Conservation (phyloP, 1,284 basidiomycete genomes). For the Vanrija sp. region DNA sequence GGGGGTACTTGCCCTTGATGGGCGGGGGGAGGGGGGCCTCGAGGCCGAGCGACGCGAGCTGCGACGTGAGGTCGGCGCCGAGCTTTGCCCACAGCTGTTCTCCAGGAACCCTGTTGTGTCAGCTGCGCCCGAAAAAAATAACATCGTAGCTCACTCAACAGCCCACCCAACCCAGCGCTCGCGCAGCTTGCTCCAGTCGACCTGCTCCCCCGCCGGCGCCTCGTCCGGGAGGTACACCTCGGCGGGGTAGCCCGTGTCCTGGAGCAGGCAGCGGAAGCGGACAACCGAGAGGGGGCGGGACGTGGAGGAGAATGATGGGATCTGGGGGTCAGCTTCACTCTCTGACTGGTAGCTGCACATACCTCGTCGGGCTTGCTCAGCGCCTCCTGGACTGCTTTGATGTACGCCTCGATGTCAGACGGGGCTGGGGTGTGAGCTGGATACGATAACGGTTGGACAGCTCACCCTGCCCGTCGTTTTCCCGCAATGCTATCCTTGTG, state of each 20-base stretch:
- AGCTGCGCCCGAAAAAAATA: neutral
- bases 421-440: constrained; percentile 1
- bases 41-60: neutral
- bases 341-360: neutral
- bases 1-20: constrained; percentile 36
- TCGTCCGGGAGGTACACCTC: constrained; percentile 44
- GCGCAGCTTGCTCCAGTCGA: constrained; percentile 36
- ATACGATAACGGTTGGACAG: neutral
- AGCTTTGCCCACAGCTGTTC: constrained; percentile 32
- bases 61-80: neutral
- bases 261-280: constrained; percentile 44
- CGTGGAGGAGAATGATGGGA: constrained; percentile 20
- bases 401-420: constrained; percentile 4
- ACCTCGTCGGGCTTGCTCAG: constrained; percentile 16
- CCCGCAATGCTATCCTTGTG: constrained; percentile 30
- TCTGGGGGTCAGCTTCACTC: constrained; percentile 14
- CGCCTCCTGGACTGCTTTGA: constrained; percentile 6
- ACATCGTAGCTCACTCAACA: constrained; percentile 35
- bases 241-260: constrained; percentile 48
- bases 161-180: constrained; percentile 50
- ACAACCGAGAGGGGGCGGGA: constrained; percentile 35
- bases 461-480: constrained; percentile 29
- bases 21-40: constrained; percentile 10
- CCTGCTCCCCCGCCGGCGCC: neutral
- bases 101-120: constrained; percentile 34